Evolutionary conservation across 1,284 basidiomycete species (phyloP).

Genomic region (Ceratorhiza oryzae-sativae): DNA sequence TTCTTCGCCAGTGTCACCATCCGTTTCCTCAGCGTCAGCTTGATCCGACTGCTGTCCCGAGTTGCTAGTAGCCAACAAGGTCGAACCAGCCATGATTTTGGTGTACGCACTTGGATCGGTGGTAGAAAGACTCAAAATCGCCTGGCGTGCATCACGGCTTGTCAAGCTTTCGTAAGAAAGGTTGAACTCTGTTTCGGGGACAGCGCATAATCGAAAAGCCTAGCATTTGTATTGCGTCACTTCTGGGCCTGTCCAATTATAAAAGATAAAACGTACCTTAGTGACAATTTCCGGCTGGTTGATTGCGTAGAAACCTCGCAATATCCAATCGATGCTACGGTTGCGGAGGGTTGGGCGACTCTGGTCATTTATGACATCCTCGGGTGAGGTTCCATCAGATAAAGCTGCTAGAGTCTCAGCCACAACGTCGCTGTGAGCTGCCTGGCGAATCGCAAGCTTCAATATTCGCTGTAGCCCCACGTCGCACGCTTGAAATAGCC

Average conservation of each 20-base stretch:
- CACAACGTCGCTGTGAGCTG: neutral
- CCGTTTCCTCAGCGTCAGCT: too few relatives aligned
- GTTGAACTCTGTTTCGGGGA: constrained; percentile 19
- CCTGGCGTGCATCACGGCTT: constrained; percentile 28
- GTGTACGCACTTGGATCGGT: constrained; percentile 2
- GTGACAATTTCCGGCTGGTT: too few relatives aligned
- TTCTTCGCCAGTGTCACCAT: constrained; percentile 46
- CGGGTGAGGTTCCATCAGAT: too few relatives aligned
- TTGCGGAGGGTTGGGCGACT: too few relatives aligned
- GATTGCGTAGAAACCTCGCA: too few relatives aligned
- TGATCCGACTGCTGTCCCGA: too few relatives aligned
- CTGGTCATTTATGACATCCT: too few relatives aligned
- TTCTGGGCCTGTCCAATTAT: too few relatives aligned
- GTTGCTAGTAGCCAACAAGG: neutral
- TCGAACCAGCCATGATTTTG: neutral
- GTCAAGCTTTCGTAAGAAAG: constrained; percentile 40
- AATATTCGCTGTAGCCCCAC: constrained; percentile 40
- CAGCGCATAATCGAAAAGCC: constrained; percentile 39
- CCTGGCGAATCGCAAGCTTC: constrained; percentile 47
- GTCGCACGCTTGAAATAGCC: too few relatives aligned
- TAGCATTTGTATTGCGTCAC: neutral
- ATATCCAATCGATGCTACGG: too few relatives aligned
- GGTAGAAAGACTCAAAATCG: constrained; percentile 1
- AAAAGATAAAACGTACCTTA: too few relatives aligned
- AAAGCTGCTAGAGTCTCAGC: too few relatives aligned